Conservation (phyloP, 75 land plant genomes). For the Pinus albicaulis region DNA sequence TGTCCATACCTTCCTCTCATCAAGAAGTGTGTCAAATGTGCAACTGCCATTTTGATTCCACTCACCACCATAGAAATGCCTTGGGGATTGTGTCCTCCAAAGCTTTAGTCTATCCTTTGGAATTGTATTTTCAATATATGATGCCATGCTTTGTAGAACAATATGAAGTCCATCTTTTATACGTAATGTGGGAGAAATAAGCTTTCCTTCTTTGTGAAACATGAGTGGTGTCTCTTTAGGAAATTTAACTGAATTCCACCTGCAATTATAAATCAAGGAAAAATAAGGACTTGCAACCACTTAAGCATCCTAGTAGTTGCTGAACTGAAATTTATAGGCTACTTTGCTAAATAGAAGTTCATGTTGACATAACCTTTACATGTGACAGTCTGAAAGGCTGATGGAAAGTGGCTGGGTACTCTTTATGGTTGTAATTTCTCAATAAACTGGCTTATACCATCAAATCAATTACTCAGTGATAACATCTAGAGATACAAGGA, state of each 20-base stretch:
- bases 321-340: no score
- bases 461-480: neutral
- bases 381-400: neutral
- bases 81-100: conserved; percentile 94
- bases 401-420: neutral
- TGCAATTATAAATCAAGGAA: conserved; percentile 10
- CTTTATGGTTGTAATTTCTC: neutral
- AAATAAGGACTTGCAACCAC: neutral
- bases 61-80: conserved; percentile 92
- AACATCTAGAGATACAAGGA: neutral
- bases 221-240: conserved; percentile 82
- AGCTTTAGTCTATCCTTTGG: conserved; percentile 64
- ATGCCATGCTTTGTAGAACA: conserved; percentile 66
- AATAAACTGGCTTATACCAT: neutral
- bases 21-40: conserved; percentile 55
- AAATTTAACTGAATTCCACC: conserved; percentile 91
- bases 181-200: conserved; percentile 68
- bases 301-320: neutral
- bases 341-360: no score
- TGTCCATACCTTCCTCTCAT: conserved; percentile 58
- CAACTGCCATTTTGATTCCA: conserved; percentile 99
- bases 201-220: conserved; percentile 65
- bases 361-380: neutral
- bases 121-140: conserved; percentile 51
- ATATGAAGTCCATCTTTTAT: conserved; percentile 66